A percentile compares a stretch with the other conserved stretches of the same genome.
Conservation (phyloP, 352 stramenopile species). For the Peronosclerospora sorghi region DNA sequence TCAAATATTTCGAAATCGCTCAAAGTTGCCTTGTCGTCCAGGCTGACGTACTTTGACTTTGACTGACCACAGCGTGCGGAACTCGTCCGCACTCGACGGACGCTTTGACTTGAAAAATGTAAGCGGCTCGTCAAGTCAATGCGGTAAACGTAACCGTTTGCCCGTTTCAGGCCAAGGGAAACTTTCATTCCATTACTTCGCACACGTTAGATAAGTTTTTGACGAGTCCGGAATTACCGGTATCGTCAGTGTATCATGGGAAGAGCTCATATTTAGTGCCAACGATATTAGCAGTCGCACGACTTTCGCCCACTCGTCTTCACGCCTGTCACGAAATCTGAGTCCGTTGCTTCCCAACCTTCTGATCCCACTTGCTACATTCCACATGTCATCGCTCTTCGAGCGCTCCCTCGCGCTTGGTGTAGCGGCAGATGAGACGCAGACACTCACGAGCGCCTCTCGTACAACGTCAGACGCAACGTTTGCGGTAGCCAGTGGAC, state of each 20-base stretch:
- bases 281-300: too few relatives aligned
- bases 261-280: too few relatives aligned
- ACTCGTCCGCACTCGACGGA: neutral
- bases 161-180: neutral
- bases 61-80: slow-evolving; percentile 11
- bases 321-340: neutral
- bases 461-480: slow-evolving; percentile 53
- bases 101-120: neutral
- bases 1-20: neutral
- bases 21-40: slow-evolving; percentile 2
- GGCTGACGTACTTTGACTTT: slow-evolving; percentile 15
- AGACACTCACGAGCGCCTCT: slow-evolving; percentile 48
- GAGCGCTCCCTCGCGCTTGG: slow-evolving; percentile 47
- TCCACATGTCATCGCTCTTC: slow-evolving; percentile 58
- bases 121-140: neutral
- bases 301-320: neutral
- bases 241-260: too few relatives aligned
- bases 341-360: neutral
- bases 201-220: too few relatives aligned
- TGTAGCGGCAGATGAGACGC: slow-evolving; percentile 16
- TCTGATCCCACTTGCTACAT: neutral
- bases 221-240: too few relatives aligned
- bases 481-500: slow-evolving; percentile 55
- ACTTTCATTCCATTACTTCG: slow-evolving; percentile 9
- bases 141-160: neutral